These are phyloP conservation scores for Trebouxia sp. DNA, from an alignment of 139 green algal species.

Conservation along the genomic window DNA sequence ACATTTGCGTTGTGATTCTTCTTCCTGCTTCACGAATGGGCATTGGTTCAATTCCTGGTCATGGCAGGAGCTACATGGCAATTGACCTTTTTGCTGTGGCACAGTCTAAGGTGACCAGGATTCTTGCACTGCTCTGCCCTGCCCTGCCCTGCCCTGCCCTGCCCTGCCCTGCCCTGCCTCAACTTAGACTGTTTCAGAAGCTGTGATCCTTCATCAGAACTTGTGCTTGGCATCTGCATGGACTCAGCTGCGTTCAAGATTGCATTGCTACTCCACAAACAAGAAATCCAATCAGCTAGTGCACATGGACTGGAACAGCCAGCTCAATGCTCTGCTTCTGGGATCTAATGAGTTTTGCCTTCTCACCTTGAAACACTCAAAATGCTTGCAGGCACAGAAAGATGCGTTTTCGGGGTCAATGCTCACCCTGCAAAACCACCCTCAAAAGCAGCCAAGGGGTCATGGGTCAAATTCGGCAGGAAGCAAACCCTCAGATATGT, in stretches of 20 bases:
- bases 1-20: conserved; percentile 27
- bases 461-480: not conserved
- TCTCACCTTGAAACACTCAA: too few relatives aligned
- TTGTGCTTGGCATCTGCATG: not conserved
- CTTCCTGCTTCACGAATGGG: not conserved
- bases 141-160: conserved; percentile 7
- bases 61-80: conserved; percentile 30
- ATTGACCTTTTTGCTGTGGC: conserved; percentile 24
- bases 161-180: conserved; percentile 6
- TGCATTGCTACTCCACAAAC: too few relatives aligned
- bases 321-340: too few relatives aligned
- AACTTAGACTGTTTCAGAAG: too few relatives aligned
- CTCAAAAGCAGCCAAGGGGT: not conserved
- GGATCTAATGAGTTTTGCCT: too few relatives aligned
- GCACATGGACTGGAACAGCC: too few relatives aligned
- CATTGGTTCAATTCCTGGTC: not conserved
- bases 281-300: too few relatives aligned
- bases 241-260: too few relatives aligned
- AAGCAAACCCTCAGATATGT: not conserved
- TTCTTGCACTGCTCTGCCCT: not conserved
- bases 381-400: too few relatives aligned
- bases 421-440: not conserved
- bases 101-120: not conserved
- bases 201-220: too few relatives aligned
- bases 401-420: not conserved